Evolutionary conservation across 2,329 filamentous ascomycete genomes (phyloP).

Genomic region (Trichoderma brevicompactum): DNA sequence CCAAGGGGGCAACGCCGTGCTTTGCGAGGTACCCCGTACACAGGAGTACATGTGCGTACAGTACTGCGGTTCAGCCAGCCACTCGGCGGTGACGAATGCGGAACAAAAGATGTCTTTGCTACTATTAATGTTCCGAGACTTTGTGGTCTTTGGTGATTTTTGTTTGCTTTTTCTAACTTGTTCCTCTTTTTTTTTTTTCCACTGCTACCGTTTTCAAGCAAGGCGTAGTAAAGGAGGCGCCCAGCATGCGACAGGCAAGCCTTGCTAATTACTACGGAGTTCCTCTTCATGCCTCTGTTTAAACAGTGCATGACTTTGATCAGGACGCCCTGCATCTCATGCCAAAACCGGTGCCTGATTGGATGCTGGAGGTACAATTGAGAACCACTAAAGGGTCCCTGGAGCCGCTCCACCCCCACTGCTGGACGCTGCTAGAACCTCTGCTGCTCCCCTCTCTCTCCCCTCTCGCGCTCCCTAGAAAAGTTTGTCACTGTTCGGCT

Average conservation of each 20-base stretch:
- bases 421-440: conserved; percentile 18
- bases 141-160: not conserved
- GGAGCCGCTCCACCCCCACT: conserved; percentile 24
- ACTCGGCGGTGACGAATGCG: conserved; percentile 20
- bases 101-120: not conserved
- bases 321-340: conserved; percentile 17
- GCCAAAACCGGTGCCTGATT: conserved; percentile 27
- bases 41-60: conserved; percentile 19
- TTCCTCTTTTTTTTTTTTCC: not conserved
- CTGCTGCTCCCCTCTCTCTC: not conserved
- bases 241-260: not conserved
- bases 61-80: conserved; percentile 10
- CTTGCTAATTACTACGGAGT: conserved; percentile 1
- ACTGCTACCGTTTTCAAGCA: not conserved
- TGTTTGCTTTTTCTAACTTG: not conserved
- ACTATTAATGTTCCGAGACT: too few relatives aligned
- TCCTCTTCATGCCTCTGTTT: conserved; percentile 20
- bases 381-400: conserved; percentile 22
- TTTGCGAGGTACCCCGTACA: conserved; percentile 21
- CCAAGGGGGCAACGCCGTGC: not conserved
- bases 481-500: not conserved
- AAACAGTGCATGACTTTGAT: conserved; percentile 25
- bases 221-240: not conserved
- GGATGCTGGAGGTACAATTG: conserved; percentile 8
- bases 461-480: not conserved